Base-by-base conservation (phyloP, 2,329 filamentous ascomycete genomes). In the Botrytis fragariae region DNA sequence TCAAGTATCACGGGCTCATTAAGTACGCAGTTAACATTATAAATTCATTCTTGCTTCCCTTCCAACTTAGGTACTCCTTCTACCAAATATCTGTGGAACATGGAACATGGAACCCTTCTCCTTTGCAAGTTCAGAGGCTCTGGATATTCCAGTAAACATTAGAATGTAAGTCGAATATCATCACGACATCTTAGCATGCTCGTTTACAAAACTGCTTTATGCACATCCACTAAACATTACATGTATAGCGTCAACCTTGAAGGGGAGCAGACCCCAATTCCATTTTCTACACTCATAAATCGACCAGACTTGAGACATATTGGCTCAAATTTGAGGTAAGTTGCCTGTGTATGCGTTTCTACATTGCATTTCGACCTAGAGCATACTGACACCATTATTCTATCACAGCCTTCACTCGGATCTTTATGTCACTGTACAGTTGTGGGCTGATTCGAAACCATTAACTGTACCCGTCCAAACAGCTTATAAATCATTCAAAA, bases 361-460 rank as follows among this genome's bases (percentile, higher is more conserved):
- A 29, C 5, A 39, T 61, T 35, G 22, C 18, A 14, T 1, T 16
- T 32, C 22, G n/a, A 48, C 29, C n/a, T 8, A 35, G 60, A 51
- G 44, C 37, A 22, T 65, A 39, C 39, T 39, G 10, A 63, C n/a
- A 77, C 82, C 79, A 73, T 80, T 74, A 70, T 60, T 74, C 72
- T 45, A 48, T 45, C 61, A 48, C 74, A 94, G 93, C 82, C 86
- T 91, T 0, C 85, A 92, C 81, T 98, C 94, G 39, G 96, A 99
- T 81, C 90, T 99, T 65, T 98, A 95, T 80, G 91, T 97, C 67
- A 98, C 95, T 0, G 92, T 92, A 14, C 96, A 98, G 82, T 88
- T 98, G 79, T 99, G 95, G 92, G 93, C 95, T 20, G 94, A 97
- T 79, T 98, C 95, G 42, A 99, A 99, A 82, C 94, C 95, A 51